Percentiles rank a stretch among this genome's conserved stretches.
Conservation (phyloP, 176 grass and related monocot species). For the Oryza rufipogon region DNA sequence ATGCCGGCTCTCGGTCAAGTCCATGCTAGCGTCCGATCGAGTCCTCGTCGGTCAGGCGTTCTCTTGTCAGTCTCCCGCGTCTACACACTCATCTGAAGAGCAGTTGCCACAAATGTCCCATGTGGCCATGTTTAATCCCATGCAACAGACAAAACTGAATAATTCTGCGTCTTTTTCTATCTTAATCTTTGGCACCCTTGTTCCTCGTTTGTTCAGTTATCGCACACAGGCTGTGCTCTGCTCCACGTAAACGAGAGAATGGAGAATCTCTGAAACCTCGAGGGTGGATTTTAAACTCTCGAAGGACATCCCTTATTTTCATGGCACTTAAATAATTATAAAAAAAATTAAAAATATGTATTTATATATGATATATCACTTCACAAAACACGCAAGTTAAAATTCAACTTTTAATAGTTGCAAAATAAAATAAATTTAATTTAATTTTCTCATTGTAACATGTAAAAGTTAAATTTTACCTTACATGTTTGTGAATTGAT, state of each 20-base stretch:
- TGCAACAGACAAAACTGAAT: not conserved
- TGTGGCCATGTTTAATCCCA: not conserved
- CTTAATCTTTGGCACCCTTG: not conserved
- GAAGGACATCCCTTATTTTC: too few relatives aligned
- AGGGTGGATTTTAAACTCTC: too few relatives aligned
- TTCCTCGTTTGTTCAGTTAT: not conserved
- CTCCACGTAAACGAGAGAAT: not conserved
- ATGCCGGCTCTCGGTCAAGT: not conserved
- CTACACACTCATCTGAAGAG: not conserved
- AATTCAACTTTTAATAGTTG: too few relatives aligned
- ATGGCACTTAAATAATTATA: too few relatives aligned
- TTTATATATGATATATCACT: too few relatives aligned
- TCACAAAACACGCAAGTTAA: too few relatives aligned
- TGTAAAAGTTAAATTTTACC: too few relatives aligned
- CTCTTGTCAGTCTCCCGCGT: slow-evolving; percentile 2
- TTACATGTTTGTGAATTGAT: too few relatives aligned
- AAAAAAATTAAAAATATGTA: too few relatives aligned
- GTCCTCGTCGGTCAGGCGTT: not conserved
- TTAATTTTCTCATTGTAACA: too few relatives aligned
- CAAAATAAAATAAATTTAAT: too few relatives aligned
- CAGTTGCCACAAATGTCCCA: not conserved
- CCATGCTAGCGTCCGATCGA: not conserved
- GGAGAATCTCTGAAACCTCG: not conserved
- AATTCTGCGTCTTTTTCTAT: not conserved
- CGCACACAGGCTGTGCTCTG: not conserved